A percentile compares a stretch with the other conserved stretches of the same genome.
Evolutionary conservation across 1,139 yeast species (phyloP).

Genomic region (Ashbya aceris): DNA sequence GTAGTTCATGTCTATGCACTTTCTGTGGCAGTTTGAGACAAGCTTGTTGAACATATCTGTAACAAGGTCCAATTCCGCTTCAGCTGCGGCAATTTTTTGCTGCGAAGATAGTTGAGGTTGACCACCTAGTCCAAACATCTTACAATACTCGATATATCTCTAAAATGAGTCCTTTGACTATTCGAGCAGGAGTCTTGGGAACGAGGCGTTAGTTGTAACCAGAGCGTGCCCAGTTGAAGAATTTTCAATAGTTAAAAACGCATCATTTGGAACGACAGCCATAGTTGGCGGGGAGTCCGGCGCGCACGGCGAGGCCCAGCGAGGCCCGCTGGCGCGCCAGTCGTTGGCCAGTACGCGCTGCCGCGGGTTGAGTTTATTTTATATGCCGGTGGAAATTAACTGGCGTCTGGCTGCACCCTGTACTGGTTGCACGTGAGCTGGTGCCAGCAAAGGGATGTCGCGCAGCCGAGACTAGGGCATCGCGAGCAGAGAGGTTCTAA

Average conservation of each 20-base stretch:
- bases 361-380: no score
- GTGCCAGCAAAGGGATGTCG: no score
- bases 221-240: not conserved
- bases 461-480: not conserved
- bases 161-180: not conserved
- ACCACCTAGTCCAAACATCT: conserved; percentile 56
- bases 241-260: not conserved
- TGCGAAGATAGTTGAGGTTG: conserved; percentile 65
- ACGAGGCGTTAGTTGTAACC: not conserved
- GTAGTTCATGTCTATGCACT: conserved; percentile 66
- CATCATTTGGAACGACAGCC: not conserved
- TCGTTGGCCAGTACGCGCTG: no score
- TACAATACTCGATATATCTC: not conserved
- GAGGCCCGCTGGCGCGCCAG: not conserved
- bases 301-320: not conserved
- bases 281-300: not conserved
- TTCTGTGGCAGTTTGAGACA: conserved; percentile 77
- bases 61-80: conserved; percentile 86
- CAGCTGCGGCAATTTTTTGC: conserved; percentile 77
- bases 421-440: no score
- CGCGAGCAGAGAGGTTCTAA: not conserved
- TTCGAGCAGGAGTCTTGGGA: not conserved
- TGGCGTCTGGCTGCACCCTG: not conserved
- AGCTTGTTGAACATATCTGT: conserved; percentile 92
- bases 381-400: no score